Evolutionary conservation across 208 protist genomes (phyloP).

Genomic region (Leishmania gerbilli): DNA sequence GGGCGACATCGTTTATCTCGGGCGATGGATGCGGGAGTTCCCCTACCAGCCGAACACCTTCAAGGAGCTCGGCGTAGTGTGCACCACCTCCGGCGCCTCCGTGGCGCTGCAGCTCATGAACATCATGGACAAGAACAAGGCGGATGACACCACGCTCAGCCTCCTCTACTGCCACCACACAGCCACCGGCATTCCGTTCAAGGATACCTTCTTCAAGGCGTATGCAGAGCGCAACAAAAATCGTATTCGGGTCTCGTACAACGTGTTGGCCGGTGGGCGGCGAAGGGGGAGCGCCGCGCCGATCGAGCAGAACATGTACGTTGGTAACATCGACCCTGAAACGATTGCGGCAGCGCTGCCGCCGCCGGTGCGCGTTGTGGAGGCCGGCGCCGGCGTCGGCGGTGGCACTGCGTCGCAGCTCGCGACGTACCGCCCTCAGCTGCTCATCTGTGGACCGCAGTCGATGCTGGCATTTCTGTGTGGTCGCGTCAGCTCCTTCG

Average conservation of each 20-base stretch:
- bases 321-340: constrained; percentile 73
- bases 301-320: constrained; percentile 57
- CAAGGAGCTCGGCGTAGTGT: constrained; percentile 71
- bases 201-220: constrained; percentile 45
- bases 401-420: not conserved
- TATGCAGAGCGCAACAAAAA: constrained; percentile 36
- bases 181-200: constrained; percentile 62
- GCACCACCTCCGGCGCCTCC: constrained; percentile 74
- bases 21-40: constrained; percentile 89
- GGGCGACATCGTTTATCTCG: constrained; percentile 80
- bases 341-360: constrained; percentile 52
- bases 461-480: constrained; percentile 75
- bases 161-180: constrained; percentile 81
- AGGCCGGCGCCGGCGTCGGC: not conserved
- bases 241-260: constrained; percentile 61
- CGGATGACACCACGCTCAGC: constrained; percentile 46
- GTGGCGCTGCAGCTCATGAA: constrained; percentile 87
- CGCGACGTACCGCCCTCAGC: constrained; percentile 43
- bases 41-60: constrained; percentile 57
- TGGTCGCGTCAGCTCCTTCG: constrained; percentile 61
- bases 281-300: constrained; percentile 12
- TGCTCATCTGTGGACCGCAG: constrained; percentile 82
- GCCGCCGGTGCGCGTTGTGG: constrained; percentile 35
- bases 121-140: constrained; percentile 54
- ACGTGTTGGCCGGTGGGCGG: constrained; percentile 50